Conservation (phyloP, 495 filamentous ascomycete genomes). For the Staphylotrichum longicolle region DNA sequence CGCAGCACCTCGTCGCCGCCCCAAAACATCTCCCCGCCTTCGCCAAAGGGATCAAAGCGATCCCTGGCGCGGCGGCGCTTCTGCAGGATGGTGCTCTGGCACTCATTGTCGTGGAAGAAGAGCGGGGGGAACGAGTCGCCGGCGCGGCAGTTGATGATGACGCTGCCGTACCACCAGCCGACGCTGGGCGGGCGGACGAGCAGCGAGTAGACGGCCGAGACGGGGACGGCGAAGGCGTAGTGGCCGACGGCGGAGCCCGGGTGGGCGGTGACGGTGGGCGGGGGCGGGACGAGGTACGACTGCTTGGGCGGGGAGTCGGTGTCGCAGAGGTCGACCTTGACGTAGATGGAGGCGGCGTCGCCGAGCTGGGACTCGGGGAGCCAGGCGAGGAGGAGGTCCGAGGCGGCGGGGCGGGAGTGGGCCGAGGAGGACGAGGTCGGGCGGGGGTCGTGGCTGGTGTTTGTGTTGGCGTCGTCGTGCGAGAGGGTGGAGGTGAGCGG, state of each 20-base stretch:
- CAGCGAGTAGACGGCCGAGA: conserved; percentile 85
- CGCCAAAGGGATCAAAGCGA: conserved; percentile 85
- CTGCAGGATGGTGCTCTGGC: conserved; percentile 90
- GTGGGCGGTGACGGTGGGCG: conserved; percentile 76
- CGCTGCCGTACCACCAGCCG: conserved; percentile 96
- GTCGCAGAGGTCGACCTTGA: conserved; percentile 89
- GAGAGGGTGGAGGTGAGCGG: conserved; percentile 27
- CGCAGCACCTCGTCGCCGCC: conserved; percentile 93
- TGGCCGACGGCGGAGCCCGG: conserved; percentile 62
- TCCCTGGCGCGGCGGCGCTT: conserved; percentile 81
- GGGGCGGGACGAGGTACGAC: conserved; percentile 86
- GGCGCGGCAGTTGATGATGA: conserved; percentile 85
- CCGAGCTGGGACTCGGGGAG: conserved; percentile 87
- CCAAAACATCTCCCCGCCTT: conserved; percentile 87
- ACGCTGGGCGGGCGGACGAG: conserved; percentile 88
- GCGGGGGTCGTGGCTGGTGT: conserved; percentile 26
- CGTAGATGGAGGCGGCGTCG: conserved; percentile 81
- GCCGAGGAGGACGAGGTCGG: conserved; percentile 53
- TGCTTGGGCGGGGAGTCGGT: conserved; percentile 76
- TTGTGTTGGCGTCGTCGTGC: background rate
- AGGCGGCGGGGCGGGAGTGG: conserved; percentile 41
- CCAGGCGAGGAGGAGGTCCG: conserved; percentile 88
- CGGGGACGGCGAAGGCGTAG: conserved; percentile 90
- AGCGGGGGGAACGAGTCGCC: conserved; percentile 92
- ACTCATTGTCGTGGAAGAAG: conserved; percentile 97